These are phyloP conservation scores for Microcyclosporella mali DNA, from an alignment of 2,329 filamentous ascomycete species.

Conservation along the genomic window DNA sequence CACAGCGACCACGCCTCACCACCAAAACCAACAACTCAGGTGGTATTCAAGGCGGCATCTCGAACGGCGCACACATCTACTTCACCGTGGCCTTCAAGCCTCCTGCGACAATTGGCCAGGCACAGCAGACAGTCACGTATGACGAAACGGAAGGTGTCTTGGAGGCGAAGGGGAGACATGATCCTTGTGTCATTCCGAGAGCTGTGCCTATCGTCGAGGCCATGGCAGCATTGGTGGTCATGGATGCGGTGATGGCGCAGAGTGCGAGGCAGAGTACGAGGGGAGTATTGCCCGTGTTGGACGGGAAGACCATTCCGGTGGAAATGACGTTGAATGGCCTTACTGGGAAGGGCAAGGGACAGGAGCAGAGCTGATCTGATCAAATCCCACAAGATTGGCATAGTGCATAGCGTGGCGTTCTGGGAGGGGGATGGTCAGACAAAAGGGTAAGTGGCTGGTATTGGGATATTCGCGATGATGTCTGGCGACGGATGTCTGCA, in stretches of 20 bases:
- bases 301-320: conserved; percentile 19
- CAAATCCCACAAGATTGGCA: background rate
- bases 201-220: conserved; percentile 82
- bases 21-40: conserved; percentile 94
- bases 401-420: background rate
- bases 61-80: conserved; percentile 88
- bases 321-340: conserved; percentile 21
- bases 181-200: conserved; percentile 84
- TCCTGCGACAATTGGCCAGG: conserved; percentile 84
- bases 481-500: too few relatives aligned
- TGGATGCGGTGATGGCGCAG: conserved; percentile 82
- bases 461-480: too few relatives aligned
- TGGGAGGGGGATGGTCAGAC: too few relatives aligned
- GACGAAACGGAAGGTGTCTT: conserved; percentile 69
- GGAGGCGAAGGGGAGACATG: conserved; percentile 88
- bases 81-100: conserved; percentile 95
- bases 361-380: background rate
- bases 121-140: conserved; percentile 77
- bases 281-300: conserved; percentile 40
- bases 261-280: conserved; percentile 54
- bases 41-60: conserved; percentile 91
- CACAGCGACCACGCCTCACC: conserved; percentile 56
- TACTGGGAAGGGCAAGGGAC: conserved; percentile 15
- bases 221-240: conserved; percentile 82
- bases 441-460: too few relatives aligned